Base-by-base conservation (phyloP, 495 filamentous ascomycete genomes). In the Lepraria neglecta region DNA sequence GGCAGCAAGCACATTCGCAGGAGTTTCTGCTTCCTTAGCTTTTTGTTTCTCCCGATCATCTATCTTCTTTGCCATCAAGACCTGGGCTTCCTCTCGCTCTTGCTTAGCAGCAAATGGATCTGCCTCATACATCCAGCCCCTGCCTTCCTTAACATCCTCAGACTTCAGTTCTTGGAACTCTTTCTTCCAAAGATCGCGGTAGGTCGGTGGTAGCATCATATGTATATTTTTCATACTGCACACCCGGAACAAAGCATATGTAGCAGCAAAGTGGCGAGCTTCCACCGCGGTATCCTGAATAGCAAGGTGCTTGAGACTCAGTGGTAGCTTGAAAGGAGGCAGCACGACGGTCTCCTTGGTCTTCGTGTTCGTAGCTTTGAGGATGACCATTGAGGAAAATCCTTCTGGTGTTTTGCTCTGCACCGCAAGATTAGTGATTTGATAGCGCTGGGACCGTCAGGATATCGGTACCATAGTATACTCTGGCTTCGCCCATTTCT, bases 191-290 rank as follows among this genome's bases (percentile, higher is more conserved):
- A 96, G 74, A 63, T 86, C 82, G 65, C 82, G 84, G 68, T 96
- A 95, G 58, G 83, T 85, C 2, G 95, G 94, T n/a, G 94, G 94
- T 62, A 98, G 76, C 78, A 89, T 90, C 79, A 95, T 90, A 67
- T 96, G 89, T 44, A 96, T 80, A 64, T 96, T 98, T 65, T 87
- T 87, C 88, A 92, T 95, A 68, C 86, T 96, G 74, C 88, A 90
- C 1, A 97, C 88, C 43, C 94, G 84, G 71, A 90, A 96, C 4
- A 98, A 80, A 2, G 87, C 87, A 74, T 89, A 97, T 0, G 92
- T 88, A 3, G 95, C 94, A 15, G 90, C 90, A 63, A 94, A 92
- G 76, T 98, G 91, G 62, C 87, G 84, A 44, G 95, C 94, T 73
- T 98, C 95, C 24, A 97, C 75, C 11, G 89, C 82, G 1, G 87